These are phyloP conservation scores for Tephrocybe sp. DNA, from an alignment of 768 basidiomycete species.

Conservation along the genomic window DNA sequence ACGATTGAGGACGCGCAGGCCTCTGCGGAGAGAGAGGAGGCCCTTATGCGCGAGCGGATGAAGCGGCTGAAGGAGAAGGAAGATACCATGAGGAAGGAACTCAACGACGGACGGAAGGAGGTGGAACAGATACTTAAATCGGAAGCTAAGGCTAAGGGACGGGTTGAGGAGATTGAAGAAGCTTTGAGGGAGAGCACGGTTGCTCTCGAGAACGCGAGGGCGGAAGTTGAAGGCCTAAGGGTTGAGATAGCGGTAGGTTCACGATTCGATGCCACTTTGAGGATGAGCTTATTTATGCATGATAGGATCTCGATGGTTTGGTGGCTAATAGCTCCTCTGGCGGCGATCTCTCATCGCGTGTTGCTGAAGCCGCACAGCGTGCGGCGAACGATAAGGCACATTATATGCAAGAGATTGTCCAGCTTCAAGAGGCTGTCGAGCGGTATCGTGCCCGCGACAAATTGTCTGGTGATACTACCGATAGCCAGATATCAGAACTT, in stretches of 20 bases:
- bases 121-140: slow-evolving; percentile 62
- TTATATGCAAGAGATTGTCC: slow-evolving; percentile 55
- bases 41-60: slow-evolving; percentile 58
- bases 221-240: slow-evolving; percentile 82
- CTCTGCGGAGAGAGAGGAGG: slow-evolving; percentile 75
- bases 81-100: slow-evolving; percentile 68
- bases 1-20: slow-evolving; percentile 75
- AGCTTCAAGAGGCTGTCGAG: slow-evolving; percentile 50
- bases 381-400: slow-evolving; percentile 51
- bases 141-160: slow-evolving; percentile 58
- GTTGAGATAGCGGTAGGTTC: slow-evolving; percentile 70
- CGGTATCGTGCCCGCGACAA: slow-evolving; percentile 31
- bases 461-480: slow-evolving; percentile 13
- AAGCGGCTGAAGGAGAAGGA: slow-evolving; percentile 73
- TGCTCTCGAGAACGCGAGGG: slow-evolving; percentile 86
- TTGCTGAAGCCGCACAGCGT: slow-evolving; percentile 46
- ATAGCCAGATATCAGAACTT: slow-evolving; percentile 10
- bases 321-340: slow-evolving; percentile 40
- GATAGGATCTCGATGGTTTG: slow-evolving; percentile 67
- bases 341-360: slow-evolving; percentile 44
- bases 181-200: slow-evolving; percentile 85
- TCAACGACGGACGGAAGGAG: slow-evolving; percentile 63
- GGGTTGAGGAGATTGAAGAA: slow-evolving; percentile 86
- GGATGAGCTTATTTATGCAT: slow-evolving; percentile 1
- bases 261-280: background rate